Conservation (phyloP, 2,329 filamentous ascomycete species). For the Seiridium cupressi region DNA sequence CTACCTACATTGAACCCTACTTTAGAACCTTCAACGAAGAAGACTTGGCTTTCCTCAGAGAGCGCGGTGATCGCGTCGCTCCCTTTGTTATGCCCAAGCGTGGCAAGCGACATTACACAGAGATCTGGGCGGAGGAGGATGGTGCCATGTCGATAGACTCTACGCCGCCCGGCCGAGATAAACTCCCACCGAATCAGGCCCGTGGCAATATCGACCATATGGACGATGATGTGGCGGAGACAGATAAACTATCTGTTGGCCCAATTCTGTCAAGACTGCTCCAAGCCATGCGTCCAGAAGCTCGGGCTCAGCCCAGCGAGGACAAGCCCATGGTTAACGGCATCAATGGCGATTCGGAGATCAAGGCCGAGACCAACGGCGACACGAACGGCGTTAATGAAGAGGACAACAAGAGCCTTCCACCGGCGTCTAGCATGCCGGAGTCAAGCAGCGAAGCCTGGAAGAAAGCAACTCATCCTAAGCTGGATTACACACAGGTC, state of each 20-base stretch:
- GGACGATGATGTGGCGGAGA: constrained; percentile 82
- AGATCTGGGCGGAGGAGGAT: constrained; percentile 94
- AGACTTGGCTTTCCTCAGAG: constrained; percentile 87
- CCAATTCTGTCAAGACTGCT: constrained; percentile 82
- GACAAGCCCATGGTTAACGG: constrained; percentile 56
- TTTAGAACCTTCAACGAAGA: constrained; percentile 89
- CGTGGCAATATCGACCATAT: constrained; percentile 85
- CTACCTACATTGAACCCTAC: constrained; percentile 88
- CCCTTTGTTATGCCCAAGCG: constrained; percentile 86
- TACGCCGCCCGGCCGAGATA: constrained; percentile 59
- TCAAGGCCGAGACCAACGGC: constrained; percentile 54
- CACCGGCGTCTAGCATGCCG: constrained; percentile 76
- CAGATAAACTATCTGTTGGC: constrained; percentile 84
- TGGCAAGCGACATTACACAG: constrained; percentile 81
- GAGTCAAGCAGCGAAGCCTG: constrained; percentile 74
- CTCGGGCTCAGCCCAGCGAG: constrained; percentile 53
- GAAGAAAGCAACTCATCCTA: constrained; percentile 73
- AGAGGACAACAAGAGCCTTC: constrained; percentile 42
- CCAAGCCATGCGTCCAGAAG: constrained; percentile 77
- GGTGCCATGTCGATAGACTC: constrained; percentile 73
- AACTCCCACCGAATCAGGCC: constrained; percentile 74
- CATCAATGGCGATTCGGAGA: constrained; percentile 35
- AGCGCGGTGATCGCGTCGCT: constrained; percentile 78
- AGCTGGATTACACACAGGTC: constrained; percentile 80
- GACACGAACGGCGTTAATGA: constrained; percentile 38